Percentiles rank a stretch among this genome's conserved stretches.
phyloP scores from a whole-genome alignment of 2,329 filamentous ascomycete genomes.

The Aureobasidium sp. region DNA sequence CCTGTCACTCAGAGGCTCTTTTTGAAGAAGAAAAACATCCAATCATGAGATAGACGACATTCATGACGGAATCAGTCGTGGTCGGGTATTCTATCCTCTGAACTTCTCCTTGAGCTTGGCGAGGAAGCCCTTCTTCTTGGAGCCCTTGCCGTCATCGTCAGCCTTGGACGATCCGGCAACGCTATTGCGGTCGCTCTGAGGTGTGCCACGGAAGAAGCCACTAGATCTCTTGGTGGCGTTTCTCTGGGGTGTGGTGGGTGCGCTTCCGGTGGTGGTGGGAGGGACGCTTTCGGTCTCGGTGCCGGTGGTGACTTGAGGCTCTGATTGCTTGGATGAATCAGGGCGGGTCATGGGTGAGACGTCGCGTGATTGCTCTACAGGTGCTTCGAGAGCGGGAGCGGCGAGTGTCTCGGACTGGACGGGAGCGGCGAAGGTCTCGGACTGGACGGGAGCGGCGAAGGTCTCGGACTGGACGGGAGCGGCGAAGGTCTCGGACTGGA shows the following conservation, averaged over 20 bases:
- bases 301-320: conserved; percentile 34
- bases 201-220: conserved; percentile 14
- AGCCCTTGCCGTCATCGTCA: conserved; percentile 27
- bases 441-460: not conserved
- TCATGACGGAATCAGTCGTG: not conserved
- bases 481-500: conserved; percentile 1
- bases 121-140: conserved; percentile 40
- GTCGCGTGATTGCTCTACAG: conserved; percentile 29
- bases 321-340: conserved; percentile 23
- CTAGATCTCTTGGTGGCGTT: conserved; percentile 14
- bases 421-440: too few species aligned
- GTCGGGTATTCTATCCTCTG: conserved; percentile 19
- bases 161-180: conserved; percentile 19
- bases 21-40: not conserved
- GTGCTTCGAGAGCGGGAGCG: conserved; percentile 18
- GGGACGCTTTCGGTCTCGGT: conserved; percentile 26
- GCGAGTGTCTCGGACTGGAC: conserved; percentile 9
- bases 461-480: not conserved
- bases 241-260: conserved; percentile 11
- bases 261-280: conserved; percentile 1
- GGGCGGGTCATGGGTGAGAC: conserved; percentile 32
- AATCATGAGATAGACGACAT: not conserved
- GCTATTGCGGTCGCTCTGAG: conserved; percentile 16
- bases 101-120: conserved; percentile 43
- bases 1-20: not conserved